Evolutionary conservation across 2,329 filamentous ascomycete species (phyloP), one percentile per base, ranked within the genome.

Genomic region (Aspergillus viridinutans): DNA sequence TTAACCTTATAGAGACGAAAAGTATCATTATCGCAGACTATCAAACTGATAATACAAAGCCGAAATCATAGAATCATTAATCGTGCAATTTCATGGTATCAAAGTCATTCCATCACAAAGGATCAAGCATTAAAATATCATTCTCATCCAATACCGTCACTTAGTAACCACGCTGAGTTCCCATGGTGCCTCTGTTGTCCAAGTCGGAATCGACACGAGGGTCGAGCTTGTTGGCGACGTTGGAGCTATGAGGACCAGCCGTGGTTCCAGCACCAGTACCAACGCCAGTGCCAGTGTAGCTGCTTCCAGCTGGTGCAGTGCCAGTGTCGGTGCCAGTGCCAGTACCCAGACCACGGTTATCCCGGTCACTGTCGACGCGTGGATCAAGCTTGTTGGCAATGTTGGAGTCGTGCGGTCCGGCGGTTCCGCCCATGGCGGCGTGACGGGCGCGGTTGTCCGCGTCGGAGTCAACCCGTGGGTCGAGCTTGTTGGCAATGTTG

Each of bases 151-250:
- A 17, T 6, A 14, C 5, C 5, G 14, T 7, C 32, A 6, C 8
- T 23, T 52, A 56, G 29, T 51, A 50, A 7, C 51, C 50, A 29
- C 52, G 56, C 50, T 60, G 56, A 17, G 53, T 50, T 3, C 47
- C 47, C 7, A 53, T 3, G 7, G 38, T 49, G 10, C 17, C 32
- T 9, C 59, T 29, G 55, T 61, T 55, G 29, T 62, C 60, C 28
- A 62, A 29, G 63, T 84, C 80, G 45, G 77, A 80, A 67, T 84
- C 81, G 48, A 84, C 72, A 26, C 81, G 76, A 21, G 82, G 83
- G 63, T 85, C 83, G 3, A 71, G 67, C 45, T 80, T 79, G 70
- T 85, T 85, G n/a, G 73, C 72, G 3, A 74, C 1, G 54, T 77
- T 75, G 10, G 73, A 76, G 58, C 60, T 61, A 66, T 83, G 79